Conservation (phyloP, 768 basidiomycete species). For the Lactarius sp. region DNA sequence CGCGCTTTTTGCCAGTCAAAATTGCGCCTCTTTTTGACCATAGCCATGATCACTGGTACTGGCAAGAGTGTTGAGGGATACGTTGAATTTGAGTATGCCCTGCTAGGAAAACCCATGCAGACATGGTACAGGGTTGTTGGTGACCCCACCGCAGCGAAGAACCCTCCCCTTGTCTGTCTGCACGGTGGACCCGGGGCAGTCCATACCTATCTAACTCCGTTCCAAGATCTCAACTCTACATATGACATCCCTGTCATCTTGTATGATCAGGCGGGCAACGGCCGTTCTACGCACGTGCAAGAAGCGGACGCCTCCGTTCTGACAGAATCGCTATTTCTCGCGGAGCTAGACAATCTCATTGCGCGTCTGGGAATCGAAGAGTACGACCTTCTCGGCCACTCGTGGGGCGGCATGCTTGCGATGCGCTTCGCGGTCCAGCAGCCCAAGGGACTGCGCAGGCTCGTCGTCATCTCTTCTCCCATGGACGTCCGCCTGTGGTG, state of each 20-base stretch:
- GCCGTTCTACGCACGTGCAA: constrained; percentile 40
- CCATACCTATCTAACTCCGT: constrained; percentile 29
- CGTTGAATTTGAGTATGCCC: constrained; percentile 27
- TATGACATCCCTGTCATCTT: constrained; percentile 24
- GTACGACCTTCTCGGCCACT: constrained; percentile 49
- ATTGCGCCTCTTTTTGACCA: background rate
- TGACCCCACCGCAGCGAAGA: constrained; percentile 32
- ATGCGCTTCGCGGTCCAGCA: constrained; percentile 36
- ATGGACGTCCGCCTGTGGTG: constrained; percentile 33
- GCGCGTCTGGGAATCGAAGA: constrained; percentile 32
- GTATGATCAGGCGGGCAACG: constrained; percentile 50
- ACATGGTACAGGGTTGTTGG: constrained; percentile 52
- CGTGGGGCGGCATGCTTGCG: constrained; percentile 48
- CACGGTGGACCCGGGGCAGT: constrained; percentile 21
- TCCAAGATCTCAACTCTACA: constrained; percentile 26
- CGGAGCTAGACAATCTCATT: constrained; percentile 29
- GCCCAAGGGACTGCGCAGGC: constrained; percentile 41
- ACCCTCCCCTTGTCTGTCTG: constrained; percentile 28
- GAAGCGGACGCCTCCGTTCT: constrained; percentile 36
- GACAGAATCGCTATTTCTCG: constrained; percentile 46
- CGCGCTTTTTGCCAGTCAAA: constrained; percentile 8
- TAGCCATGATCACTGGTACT: background rate
- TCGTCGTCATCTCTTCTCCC: constrained; percentile 39
- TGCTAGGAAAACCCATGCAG: constrained; percentile 34
- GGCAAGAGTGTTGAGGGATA: constrained; percentile 30